Evolutionary conservation across 345 rosid genomes (phyloP).

Genomic region (Bruguiera gymnorhiza): DNA sequence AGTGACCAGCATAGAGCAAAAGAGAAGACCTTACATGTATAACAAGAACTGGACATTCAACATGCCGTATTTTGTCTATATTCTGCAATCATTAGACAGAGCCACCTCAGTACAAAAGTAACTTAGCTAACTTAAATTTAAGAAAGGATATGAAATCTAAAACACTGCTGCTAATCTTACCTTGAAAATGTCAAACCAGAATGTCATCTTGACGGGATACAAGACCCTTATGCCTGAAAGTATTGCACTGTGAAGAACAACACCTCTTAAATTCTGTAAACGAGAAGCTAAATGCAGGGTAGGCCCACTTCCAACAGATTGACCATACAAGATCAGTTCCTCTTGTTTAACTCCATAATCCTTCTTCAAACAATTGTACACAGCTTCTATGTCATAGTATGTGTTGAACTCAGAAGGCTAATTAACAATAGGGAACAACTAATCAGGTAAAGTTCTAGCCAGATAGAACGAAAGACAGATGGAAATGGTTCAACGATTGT

Average conservation of each 20-base stretch:
- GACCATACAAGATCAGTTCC: slow-evolving; percentile 85
- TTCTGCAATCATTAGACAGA: slow-evolving; percentile 54
- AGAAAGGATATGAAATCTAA: slow-evolving; percentile 1
- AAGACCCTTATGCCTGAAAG: slow-evolving; percentile 92
- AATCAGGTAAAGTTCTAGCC: slow-evolving; percentile 8
- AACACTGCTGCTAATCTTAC: slow-evolving; percentile 31
- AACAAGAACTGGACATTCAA: slow-evolving; percentile 81
- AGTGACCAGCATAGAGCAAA: neutral
- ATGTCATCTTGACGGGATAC: slow-evolving; percentile 90
- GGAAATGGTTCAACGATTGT: no score
- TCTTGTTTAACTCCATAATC: slow-evolving; percentile 72
- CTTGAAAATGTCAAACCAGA: slow-evolving; percentile 92
- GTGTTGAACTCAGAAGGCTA: slow-evolving; percentile 96
- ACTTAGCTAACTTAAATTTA: neutral
- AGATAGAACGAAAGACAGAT: neutral
- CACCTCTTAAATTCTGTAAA: slow-evolving; percentile 66
- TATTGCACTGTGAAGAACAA: slow-evolving; percentile 93
- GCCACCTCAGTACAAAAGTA: slow-evolving; percentile 9
- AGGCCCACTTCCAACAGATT: slow-evolving; percentile 98
- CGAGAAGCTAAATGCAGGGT: slow-evolving; percentile 81
- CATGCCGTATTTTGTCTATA: slow-evolving; percentile 91
- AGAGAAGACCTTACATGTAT: slow-evolving; percentile 70
- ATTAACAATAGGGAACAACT: slow-evolving; percentile 11
- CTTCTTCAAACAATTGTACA: slow-evolving; percentile 69
- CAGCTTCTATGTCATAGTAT: slow-evolving; percentile 87